These are phyloP conservation scores for Vicia sativa DNA, from an alignment of 306 rosid species.

Conservation along the genomic window DNA sequence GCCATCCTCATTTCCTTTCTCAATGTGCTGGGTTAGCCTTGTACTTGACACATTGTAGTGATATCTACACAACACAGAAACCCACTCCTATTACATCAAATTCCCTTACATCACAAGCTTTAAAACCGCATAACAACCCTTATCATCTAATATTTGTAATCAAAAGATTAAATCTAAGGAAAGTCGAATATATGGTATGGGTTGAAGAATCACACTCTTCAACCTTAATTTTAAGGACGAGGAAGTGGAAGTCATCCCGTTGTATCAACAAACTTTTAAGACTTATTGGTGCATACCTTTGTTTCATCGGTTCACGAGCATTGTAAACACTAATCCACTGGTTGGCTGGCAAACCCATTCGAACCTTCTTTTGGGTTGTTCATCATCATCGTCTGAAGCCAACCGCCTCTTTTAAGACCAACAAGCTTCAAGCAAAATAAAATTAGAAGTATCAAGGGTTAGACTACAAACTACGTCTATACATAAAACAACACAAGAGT, in stretches of 20 bases:
- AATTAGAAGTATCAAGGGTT: conserved; percentile 27
- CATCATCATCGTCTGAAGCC: conserved; percentile 67
- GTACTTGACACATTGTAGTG: conserved; percentile 86
- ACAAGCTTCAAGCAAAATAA: conserved; percentile 61
- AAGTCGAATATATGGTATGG: conserved; percentile 25
- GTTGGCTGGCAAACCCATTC: conserved; percentile 79
- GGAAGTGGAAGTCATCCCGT: conserved; percentile 1
- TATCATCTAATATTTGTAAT: conserved; percentile 2
- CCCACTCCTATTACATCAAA: conserved; percentile 24
- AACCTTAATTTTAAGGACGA: not conserved
- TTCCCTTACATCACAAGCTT: not conserved
- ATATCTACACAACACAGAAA: conserved; percentile 60
- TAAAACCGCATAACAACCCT: conserved; percentile 14
- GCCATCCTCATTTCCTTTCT: conserved; percentile 83
- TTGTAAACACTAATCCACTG: conserved; percentile 91
- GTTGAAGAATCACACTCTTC: conserved; percentile 24
- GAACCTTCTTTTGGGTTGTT: conserved; percentile 82
- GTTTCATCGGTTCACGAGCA: conserved; percentile 85
- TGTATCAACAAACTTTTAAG: conserved; percentile 16
- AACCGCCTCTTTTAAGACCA: conserved; percentile 85
- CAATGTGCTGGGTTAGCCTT: conserved; percentile 84
- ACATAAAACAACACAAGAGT: conserved; percentile 3
- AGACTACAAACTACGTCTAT: not conserved
- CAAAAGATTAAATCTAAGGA: not conserved
- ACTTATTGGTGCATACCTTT: conserved; percentile 56